Conservation (phyloP, 2,329 filamentous ascomycete species). For the Aureobasidium sp. region DNA sequence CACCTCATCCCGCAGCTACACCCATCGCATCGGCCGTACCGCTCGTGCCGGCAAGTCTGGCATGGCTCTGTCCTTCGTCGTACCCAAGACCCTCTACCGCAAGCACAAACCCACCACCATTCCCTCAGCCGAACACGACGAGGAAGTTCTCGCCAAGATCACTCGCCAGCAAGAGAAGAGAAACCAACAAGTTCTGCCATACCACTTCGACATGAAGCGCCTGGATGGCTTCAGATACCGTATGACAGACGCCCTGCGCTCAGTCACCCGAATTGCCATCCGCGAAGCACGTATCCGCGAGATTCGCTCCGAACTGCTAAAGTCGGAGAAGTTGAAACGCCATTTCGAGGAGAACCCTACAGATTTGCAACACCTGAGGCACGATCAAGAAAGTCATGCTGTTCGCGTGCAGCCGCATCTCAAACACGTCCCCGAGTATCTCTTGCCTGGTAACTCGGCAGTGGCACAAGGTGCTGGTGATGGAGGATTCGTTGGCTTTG, state of each 20-base stretch:
- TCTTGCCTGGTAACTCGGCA: slow-evolving; percentile 71
- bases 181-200: slow-evolving; percentile 77
- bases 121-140: slow-evolving; percentile 70
- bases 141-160: slow-evolving; percentile 75
- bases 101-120: slow-evolving; percentile 86
- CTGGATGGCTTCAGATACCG: slow-evolving; percentile 92
- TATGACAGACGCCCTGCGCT: slow-evolving; percentile 83
- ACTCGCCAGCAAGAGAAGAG: slow-evolving; percentile 69
- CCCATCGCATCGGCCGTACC: slow-evolving; percentile 92
- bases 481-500: slow-evolving; percentile 68
- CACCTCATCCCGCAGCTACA: slow-evolving; percentile 80
- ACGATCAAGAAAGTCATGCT: slow-evolving; percentile 80
- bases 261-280: slow-evolving; percentile 82
- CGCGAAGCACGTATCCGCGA: slow-evolving; percentile 85
- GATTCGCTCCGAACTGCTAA: slow-evolving; percentile 80
- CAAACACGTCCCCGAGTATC: slow-evolving; percentile 89
- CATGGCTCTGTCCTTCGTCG: slow-evolving; percentile 92
- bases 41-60: slow-evolving; percentile 85
- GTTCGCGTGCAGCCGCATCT: slow-evolving; percentile 82
- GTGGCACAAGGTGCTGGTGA: slow-evolving; percentile 54
- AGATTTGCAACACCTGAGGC: slow-evolving; percentile 77
- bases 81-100: slow-evolving; percentile 72
- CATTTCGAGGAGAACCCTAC: slow-evolving; percentile 97
- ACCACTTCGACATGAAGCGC: slow-evolving; percentile 90
- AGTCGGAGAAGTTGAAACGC: slow-evolving; percentile 86